Conservation (phyloP, 2,329 filamentous ascomycete genomes). For the Eutypa lata region DNA sequence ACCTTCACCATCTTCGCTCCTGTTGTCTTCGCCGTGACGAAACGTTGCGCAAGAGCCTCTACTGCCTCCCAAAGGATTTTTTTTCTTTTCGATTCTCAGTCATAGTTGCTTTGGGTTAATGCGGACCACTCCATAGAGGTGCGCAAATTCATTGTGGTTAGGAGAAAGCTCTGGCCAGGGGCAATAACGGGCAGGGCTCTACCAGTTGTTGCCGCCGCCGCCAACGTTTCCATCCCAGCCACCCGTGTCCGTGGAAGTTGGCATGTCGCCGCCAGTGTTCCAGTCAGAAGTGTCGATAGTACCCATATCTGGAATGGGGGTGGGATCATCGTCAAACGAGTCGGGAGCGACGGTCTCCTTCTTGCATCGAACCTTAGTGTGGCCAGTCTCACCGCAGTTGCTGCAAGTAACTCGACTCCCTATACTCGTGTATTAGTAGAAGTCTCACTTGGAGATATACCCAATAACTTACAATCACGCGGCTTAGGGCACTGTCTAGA, state of each 20-base stretch:
- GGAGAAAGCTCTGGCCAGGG: too few species aligned
- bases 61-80: too few species aligned
- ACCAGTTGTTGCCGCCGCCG: not conserved
- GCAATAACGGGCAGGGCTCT: too few species aligned
- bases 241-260: not conserved
- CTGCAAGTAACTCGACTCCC: slow-evolving; percentile 55
- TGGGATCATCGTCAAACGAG: slow-evolving; percentile 3
- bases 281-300: not conserved
- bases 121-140: too few species aligned
- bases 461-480: slow-evolving; percentile 43
- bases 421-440: slow-evolving; percentile 23
- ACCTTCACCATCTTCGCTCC: too few species aligned
- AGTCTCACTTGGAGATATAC: not conserved
- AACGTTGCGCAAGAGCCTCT: too few species aligned
- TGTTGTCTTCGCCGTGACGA: too few species aligned
- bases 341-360: slow-evolving; percentile 14
- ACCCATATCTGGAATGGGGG: not conserved
- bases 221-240: not conserved
- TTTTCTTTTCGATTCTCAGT: too few species aligned
- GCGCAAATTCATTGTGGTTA: too few species aligned
- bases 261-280: not conserved
- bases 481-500: slow-evolving; percentile 53
- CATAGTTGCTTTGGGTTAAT: too few species aligned
- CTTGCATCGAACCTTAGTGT: slow-evolving; percentile 39
- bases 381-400: slow-evolving; percentile 52